phyloP scores from a whole-genome alignment of 2,329 filamentous ascomycete genomes.

The Sclerotinia trifoliorum region DNA sequence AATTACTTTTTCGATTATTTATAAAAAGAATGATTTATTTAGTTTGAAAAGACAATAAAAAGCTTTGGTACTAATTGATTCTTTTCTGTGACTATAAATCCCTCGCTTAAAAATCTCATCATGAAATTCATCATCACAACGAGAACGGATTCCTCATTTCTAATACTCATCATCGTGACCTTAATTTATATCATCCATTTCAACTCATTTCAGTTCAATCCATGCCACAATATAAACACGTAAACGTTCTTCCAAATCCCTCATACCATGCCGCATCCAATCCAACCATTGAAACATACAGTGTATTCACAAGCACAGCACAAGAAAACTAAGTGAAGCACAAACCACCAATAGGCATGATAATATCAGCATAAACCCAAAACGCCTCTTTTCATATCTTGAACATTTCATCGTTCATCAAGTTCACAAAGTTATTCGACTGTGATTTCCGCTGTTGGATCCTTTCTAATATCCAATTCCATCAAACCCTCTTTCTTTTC shows the following conservation, averaged over 20 bases:
- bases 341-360: neutral
- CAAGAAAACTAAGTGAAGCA: neutral
- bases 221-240: neutral
- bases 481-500: constrained; percentile 51
- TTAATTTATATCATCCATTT: neutral
- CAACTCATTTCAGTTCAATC: neutral
- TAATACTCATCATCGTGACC: constrained; percentile 3
- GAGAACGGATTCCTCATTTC: neutral
- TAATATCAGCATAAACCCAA: neutral
- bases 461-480: constrained; percentile 61
- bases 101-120: neutral
- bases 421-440: constrained; percentile 32
- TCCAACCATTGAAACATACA: neutral
- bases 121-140: neutral
- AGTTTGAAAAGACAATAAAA: no score
- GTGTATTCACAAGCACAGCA: neutral
- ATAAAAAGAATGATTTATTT: no score
- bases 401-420: neutral
- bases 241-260: neutral
- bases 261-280: no score
- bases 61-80: no score
- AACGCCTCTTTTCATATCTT: neutral
- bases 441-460: constrained; percentile 59
- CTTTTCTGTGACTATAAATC: no score
- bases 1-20: no score